Evolutionary conservation across 345 rosid genomes (phyloP).

Genomic region (Litchi chinensis): DNA sequence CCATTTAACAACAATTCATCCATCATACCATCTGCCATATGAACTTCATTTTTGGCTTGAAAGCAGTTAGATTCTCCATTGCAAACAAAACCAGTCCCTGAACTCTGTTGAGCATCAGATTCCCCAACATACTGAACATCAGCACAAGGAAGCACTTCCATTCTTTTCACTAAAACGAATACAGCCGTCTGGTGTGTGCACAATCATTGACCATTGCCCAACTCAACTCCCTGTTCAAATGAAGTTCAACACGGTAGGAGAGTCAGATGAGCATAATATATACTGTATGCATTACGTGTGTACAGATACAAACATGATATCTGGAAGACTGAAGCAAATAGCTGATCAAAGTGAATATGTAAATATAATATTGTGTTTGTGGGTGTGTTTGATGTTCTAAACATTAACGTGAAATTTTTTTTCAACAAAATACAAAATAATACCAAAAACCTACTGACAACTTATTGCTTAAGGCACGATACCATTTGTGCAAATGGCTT

Average conservation of each 20-base stretch:
- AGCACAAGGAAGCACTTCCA: constrained; percentile 64
- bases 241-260: constrained; percentile 18
- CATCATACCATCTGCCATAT: constrained; percentile 36
- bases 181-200: constrained; percentile 18
- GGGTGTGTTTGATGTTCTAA: neutral
- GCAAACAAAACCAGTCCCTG: constrained; percentile 30
- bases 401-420: neutral
- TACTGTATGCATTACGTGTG: neutral
- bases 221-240: constrained; percentile 35
- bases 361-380: neutral
- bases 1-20: constrained; percentile 38
- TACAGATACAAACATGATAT: neutral
- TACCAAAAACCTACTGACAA: neutral
- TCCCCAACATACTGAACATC: constrained; percentile 53
- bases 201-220: constrained; percentile 20
- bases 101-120: constrained; percentile 44
- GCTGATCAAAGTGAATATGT: neutral
- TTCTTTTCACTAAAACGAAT: constrained; percentile 33
- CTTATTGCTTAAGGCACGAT: neutral
- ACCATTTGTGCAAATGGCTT: neutral
- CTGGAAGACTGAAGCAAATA: neutral
- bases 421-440: neutral
- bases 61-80: constrained; percentile 38
- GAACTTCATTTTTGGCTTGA: constrained; percentile 41
- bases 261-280: constrained; percentile 6